phyloP scores from a whole-genome alignment of 139 green algal species.

The Closterium sp. region DNA sequence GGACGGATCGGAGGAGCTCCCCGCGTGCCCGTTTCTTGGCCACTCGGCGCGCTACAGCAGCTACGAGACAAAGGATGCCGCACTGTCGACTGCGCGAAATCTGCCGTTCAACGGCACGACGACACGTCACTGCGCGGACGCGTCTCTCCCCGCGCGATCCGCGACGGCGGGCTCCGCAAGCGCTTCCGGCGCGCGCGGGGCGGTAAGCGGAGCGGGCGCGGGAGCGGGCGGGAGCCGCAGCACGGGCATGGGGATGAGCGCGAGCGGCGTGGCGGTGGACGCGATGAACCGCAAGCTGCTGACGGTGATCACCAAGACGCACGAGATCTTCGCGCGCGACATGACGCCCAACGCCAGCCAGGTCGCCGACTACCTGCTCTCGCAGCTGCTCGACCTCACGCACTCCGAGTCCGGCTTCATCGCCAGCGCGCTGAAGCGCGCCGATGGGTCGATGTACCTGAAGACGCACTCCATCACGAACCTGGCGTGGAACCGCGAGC shows the following conservation, averaged over 20 bases:
- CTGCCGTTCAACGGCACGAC: not conserved
- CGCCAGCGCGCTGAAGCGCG: not conserved
- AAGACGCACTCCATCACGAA: conserved; percentile 31
- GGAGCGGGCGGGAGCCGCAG: not conserved
- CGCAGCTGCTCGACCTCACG: not conserved
- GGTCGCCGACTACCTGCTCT: not conserved
- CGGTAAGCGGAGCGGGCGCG: too few species aligned
- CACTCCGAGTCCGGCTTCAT: not conserved
- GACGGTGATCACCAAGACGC: not conserved
- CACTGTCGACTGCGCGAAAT: not conserved
- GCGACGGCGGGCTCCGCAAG: not conserved
- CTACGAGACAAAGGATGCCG: not conserved
- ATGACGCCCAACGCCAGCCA: not conserved
- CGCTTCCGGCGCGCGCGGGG: too few species aligned
- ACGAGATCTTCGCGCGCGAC: not conserved
- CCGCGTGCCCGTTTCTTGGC: not conserved
- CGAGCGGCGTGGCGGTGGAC: not conserved
- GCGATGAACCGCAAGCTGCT: not conserved
- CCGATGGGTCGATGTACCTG: not conserved
- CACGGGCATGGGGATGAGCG: not conserved
- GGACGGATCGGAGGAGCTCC: not conserved
- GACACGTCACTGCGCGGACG: not conserved
- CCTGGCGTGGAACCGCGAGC: conserved; percentile 23
- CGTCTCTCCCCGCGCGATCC: not conserved
- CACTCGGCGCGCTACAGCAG: not conserved